Base-by-base conservation (phyloP, 495 filamentous ascomycete genomes). In the Podospora comata region DNA sequence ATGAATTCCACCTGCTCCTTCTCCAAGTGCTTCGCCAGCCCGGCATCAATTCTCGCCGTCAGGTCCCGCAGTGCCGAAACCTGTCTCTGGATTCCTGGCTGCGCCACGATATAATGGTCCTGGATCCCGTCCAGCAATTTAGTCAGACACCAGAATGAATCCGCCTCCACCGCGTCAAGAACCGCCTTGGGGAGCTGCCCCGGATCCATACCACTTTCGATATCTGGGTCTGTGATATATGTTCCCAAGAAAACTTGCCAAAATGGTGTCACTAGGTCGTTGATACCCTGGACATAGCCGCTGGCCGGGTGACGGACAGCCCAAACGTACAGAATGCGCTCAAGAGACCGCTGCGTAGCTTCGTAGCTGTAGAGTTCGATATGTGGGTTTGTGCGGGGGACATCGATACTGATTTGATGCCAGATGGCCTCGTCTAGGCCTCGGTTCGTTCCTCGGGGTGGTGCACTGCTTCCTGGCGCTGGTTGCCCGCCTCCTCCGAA, bases 391-490 rank as follows among this genome's bases (percentile, higher is more conserved):
- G 95, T 99, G 57, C 95, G 90, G 7, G 95, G 95, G 23, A 99
- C 96, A 76, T 99, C 95, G 74, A 99, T 99, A 71, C 92, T 96
- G 77, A 99, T 97, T 72, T 99, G 95, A 77, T 99, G 95, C 95
- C 95, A 99, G 63, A 99, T 88, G 26, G 91, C 89, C 79, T 99
- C 94, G 73, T 98, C 95, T 26, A 99, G 82, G 7, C 95, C 95
- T 73, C 93, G 27, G 19, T 39, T n/a, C 19, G 30, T 81, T 13
- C 66, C 39, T 72, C 74, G 28, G 62, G 58, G n/a, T 64, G 61
- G 82, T 7, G 56, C 53, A 30, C 77, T 83, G n/a, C 66, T 28
- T 72, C 74, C 20, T 58, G 58, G n/a, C 60, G 61, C 82, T 7
- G 56, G 44, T 23, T 76, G 82, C 3, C 68, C 63, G 19, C 79